Conservation (phyloP, 805 yeast species). For the Saccharomycopsis schoenii region DNA sequence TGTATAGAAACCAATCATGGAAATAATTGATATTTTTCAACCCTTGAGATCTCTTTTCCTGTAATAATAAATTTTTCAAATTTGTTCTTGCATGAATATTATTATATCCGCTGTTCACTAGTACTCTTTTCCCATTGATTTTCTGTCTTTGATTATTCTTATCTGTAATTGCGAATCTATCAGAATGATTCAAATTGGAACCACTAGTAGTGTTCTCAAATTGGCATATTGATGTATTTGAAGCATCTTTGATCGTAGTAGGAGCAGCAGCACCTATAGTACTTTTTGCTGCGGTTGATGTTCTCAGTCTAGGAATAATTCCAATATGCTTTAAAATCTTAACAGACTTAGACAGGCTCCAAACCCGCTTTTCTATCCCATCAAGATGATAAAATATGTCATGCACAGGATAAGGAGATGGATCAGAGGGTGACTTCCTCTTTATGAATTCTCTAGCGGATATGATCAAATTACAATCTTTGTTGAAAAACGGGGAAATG, state of each 20-base stretch:
- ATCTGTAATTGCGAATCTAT: not conserved
- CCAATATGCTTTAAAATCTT: conserved; percentile 8
- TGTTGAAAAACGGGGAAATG: conserved; percentile 7
- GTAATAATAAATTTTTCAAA: not conserved
- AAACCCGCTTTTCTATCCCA: conserved; percentile 8
- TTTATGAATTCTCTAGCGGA: conserved; percentile 8
- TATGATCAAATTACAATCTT: conserved; percentile 11
- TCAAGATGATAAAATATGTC: conserved; percentile 12
- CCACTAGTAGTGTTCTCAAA: not conserved
- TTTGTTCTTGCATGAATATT: not conserved
- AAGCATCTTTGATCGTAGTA: not conserved
- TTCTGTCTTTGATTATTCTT: not conserved
- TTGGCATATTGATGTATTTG: not conserved
- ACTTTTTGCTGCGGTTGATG: not conserved
- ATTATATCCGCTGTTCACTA: not conserved
- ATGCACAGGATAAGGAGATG: conserved; percentile 4
- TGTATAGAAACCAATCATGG: conserved; percentile 4
- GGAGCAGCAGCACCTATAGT: not conserved
- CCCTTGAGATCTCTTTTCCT: conserved; percentile 1
- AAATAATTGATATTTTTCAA: conserved; percentile 4
- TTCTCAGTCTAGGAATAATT: not conserved
- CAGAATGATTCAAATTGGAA: not conserved
- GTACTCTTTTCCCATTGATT: not conserved
- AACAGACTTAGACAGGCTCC: conserved; percentile 5
- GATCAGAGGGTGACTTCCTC: not conserved